Evolutionary conservation across 2,329 filamentous ascomycete genomes (phyloP).

Genomic region (Exophiala alcalophila): DNA sequence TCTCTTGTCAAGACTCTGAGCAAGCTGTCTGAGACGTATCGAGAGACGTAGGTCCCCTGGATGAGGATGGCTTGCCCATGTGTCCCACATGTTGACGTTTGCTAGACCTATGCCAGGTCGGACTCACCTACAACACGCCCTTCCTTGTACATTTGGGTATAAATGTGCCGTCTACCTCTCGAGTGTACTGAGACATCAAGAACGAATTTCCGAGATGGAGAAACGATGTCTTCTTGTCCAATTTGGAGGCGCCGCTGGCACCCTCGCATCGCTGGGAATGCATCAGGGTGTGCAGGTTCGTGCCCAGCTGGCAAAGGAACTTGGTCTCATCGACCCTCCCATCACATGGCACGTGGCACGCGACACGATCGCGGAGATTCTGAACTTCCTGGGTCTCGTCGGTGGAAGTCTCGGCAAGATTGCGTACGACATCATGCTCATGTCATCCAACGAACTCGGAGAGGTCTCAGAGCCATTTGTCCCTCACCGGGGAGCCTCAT

Average conservation of each 20-base stretch:
- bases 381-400: constrained; percentile 53
- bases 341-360: constrained; percentile 59
- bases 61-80: no score
- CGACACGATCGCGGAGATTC: constrained; percentile 53
- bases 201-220: constrained; percentile 49
- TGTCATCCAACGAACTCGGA: constrained; percentile 56
- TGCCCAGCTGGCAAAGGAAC: constrained; percentile 48
- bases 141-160: constrained; percentile 58
- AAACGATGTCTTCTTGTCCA: constrained; percentile 51
- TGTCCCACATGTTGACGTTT: no score
- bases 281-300: constrained; percentile 51
- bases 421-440: constrained; percentile 55
- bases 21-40: constrained; percentile 44
- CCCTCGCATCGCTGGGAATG: constrained; percentile 52
- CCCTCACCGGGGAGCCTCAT: constrained; percentile 53
- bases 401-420: constrained; percentile 56
- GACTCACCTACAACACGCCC: constrained; percentile 57
- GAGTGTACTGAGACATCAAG: constrained; percentile 48
- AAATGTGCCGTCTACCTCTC: constrained; percentile 57
- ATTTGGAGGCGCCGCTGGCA: constrained; percentile 57
- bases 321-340: constrained; percentile 48
- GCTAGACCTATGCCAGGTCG: constrained; percentile 55
- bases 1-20: constrained; percentile 46
- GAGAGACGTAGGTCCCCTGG: constrained; percentile 39
- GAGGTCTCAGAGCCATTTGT: constrained; percentile 57